phyloP scores from a whole-genome alignment of 768 basidiomycete genomes.

The Strobilomyces echinocephalus region DNA sequence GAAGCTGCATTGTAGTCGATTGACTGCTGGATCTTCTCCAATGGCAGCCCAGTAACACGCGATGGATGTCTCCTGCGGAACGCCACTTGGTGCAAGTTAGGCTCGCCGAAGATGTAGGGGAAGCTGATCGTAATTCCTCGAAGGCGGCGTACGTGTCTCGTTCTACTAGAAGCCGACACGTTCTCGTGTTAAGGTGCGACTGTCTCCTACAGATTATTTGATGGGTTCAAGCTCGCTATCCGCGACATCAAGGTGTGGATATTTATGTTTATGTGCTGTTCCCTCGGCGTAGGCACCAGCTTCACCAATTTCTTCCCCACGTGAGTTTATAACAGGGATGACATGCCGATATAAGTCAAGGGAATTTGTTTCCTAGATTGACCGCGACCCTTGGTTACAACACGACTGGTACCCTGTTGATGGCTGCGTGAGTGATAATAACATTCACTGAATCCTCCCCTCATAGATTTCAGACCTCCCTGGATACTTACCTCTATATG shows the following conservation, averaged over 20 bases:
- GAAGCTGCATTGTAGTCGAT: not conserved
- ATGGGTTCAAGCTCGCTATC: slow-evolving; percentile 52
- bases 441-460: not conserved
- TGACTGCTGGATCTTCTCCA: not conserved
- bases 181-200: not conserved
- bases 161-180: not conserved
- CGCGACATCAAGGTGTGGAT: slow-evolving; percentile 51
- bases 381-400: slow-evolving; percentile 57
- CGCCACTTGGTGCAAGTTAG: slow-evolving; percentile 61
- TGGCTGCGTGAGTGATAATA: slow-evolving; percentile 46
- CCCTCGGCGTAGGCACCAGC: slow-evolving; percentile 51
- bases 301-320: slow-evolving; percentile 60
- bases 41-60: slow-evolving; percentile 53
- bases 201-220: slow-evolving; percentile 35
- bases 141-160: slow-evolving; percentile 8
- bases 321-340: slow-evolving; percentile 22
- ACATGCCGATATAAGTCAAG: not conserved
- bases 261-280: slow-evolving; percentile 49
- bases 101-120: slow-evolving; percentile 42
- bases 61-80: slow-evolving; percentile 51
- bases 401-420: slow-evolving; percentile 54
- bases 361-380: slow-evolving; percentile 32
- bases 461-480: slow-evolving; percentile 42
- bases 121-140: not conserved
- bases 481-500: slow-evolving; percentile 53